Evolutionary conservation across 177 flowering plant species (phyloP).

Genomic region (Vitis hybrid): DNA sequence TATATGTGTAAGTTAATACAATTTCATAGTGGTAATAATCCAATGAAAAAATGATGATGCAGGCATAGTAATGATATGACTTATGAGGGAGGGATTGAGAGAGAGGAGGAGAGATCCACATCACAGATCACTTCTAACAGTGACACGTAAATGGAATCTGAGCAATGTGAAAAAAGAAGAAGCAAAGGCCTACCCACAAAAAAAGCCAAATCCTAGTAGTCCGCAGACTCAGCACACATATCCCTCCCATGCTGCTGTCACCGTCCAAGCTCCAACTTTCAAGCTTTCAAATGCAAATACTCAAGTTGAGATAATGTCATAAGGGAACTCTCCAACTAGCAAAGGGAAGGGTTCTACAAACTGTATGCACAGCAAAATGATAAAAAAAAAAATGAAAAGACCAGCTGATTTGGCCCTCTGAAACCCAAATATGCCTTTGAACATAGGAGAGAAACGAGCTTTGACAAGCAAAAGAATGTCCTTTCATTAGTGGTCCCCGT

Average conservation of each 20-base stretch:
- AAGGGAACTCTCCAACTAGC: too few relatives aligned
- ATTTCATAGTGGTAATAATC: too few relatives aligned
- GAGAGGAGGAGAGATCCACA: conserved; percentile 2
- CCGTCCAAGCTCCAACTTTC: neutral
- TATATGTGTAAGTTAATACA: too few relatives aligned
- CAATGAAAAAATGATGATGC: too few relatives aligned
- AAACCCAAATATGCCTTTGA: too few relatives aligned
- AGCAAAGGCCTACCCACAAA: conserved; percentile 7
- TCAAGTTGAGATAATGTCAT: conserved; percentile 5
- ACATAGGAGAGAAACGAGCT: neutral
- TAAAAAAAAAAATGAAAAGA: neutral
- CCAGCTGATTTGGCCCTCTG: too few relatives aligned
- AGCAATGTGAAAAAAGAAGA: conserved; percentile 4
- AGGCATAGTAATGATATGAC: neutral
- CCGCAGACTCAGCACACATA: conserved; percentile 11
- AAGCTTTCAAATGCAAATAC: too few relatives aligned
- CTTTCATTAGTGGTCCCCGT: neutral
- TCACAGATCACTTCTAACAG: conserved; percentile 21
- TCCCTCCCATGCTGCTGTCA: conserved; percentile 13
- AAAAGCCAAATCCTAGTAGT: conserved; percentile 18
- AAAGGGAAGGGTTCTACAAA: too few relatives aligned
- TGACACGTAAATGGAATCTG: conserved; percentile 24
- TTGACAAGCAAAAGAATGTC: neutral
- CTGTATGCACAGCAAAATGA: neutral
- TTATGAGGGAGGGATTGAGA: neutral